Base-by-base conservation (phyloP, 1,284 basidiomycete species). In the Cryptococcus maquisensis region DNA sequence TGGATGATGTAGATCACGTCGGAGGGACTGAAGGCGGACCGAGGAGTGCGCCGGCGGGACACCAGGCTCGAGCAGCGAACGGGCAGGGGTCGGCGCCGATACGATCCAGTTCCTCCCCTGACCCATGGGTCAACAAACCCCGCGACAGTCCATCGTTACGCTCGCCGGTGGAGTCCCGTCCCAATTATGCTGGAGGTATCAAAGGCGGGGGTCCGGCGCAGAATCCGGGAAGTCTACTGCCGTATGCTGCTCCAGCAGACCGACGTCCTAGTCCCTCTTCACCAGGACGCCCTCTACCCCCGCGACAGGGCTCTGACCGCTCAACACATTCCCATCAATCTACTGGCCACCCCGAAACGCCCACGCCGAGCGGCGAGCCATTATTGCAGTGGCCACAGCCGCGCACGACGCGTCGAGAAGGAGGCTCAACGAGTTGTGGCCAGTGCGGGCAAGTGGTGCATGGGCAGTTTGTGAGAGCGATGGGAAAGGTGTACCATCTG, bases 401-500 rank as follows among this genome's bases (percentile, higher is more conserved):
- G 15, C 55, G 61, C 10, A 56, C 54, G 26, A 56, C 54, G 26
- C 50, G 60, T 4, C 47, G 59, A 41, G 61, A 58, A 41, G 57
- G 60, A 9, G 57, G 59, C 10, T 54, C 54, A 12, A 61, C 64
- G 53, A 68, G 72, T 9, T 64, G 76, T 49, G 76, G 74, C 35
- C 68, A 70, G 35, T 78, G 76, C 55, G 66, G 63, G 6, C 67
- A 70, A n/a, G 62, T 66, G 4, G 74, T 78, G 24, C 69, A 71
- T 36, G 94, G 94, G 13, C 93, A 95, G 59, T 98, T 98, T 76
- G 96, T 99, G 20, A 84, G 96, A 55, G 96, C 96, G 0, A 81
- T 99, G 52, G 88, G 90, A 51, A 88, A 91, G 8, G 92, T 98
- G 37, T 98, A 88, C 73, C 95, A 98, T 75, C 77, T 98, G 32